phyloP scores from a whole-genome alignment of 2,329 filamentous ascomycete genomes.

The Penicillium sp. region DNA sequence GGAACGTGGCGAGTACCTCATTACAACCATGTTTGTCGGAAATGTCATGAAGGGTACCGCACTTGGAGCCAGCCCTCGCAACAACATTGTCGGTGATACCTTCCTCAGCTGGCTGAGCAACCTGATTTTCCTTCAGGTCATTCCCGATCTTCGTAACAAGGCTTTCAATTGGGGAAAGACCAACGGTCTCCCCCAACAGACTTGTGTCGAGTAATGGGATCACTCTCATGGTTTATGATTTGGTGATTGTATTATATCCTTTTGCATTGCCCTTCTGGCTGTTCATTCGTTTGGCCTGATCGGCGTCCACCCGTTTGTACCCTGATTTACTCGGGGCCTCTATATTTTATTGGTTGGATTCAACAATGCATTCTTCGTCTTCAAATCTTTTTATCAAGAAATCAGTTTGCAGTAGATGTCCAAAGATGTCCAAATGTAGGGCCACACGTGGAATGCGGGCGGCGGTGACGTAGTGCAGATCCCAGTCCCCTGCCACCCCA shows the following conservation, averaged over 20 bases:
- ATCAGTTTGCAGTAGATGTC: neutral
- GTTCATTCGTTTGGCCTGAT: slow-evolving; percentile 7
- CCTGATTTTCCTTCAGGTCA: slow-evolving; percentile 57
- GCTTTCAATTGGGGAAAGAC: slow-evolving; percentile 59
- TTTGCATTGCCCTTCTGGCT: slow-evolving; percentile 9
- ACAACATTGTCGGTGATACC: slow-evolving; percentile 55
- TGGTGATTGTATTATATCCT: slow-evolving; percentile 31
- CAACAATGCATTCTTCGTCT: neutral
- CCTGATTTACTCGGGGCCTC: neutral
- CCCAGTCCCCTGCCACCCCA: slow-evolving; percentile 13
- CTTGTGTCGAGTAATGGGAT: slow-evolving; percentile 4
- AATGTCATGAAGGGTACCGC: slow-evolving; percentile 65
- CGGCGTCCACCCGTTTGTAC: slow-evolving; percentile 5
- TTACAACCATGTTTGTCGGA: slow-evolving; percentile 73
- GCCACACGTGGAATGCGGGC: slow-evolving; percentile 13
- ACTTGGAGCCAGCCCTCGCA: slow-evolving; percentile 54
- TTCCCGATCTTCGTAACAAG: slow-evolving; percentile 57
- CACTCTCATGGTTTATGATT: slow-evolving; percentile 10
- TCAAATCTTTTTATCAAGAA: neutral
- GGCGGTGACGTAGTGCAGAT: slow-evolving; percentile 23
- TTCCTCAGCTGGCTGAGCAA: slow-evolving; percentile 54
- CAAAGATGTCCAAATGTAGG: neutral
- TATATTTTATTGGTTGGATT: slow-evolving; percentile 9
- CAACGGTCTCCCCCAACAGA: slow-evolving; percentile 44
- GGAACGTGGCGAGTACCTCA: slow-evolving; percentile 75